Evolutionary conservation across 345 rosid species (phyloP), one percentile per base, ranked within the genome.

Genomic region (Gynandropsis gynandra): DNA sequence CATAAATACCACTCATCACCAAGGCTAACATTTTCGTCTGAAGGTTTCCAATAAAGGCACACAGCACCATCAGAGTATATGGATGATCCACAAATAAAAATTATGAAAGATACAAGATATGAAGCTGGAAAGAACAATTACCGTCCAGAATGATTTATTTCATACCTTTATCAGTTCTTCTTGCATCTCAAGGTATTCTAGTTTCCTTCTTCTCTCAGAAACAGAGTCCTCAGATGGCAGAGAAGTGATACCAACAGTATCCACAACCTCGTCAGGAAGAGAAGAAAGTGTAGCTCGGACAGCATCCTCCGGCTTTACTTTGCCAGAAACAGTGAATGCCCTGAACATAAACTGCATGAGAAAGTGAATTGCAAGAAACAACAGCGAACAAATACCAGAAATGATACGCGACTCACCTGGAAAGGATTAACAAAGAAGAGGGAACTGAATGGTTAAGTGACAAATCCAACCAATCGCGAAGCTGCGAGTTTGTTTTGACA

Each of bases 201-300:
- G 44, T 50, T 84, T 90, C 73, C 96, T 87, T 75, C 80, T 76
- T 70, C 96, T 77, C 62, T 82, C 95, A 54, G 96, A 87, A 57
- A 90, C 75, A 68, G 87, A 59, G 78, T 90, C 95, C 70, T 82
- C 98, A 24, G 98, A 87, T 57, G 96, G 85, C 69, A 87, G 75
- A 51, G 87, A 67, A 50, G 89, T 84, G 57, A 82, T 74, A 65
- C 87, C 87, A 69, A 90, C 87, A 43, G 89, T 90, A 75, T 73
- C 96, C 61, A 90, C 96, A 77, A 90, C 96, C 72, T 87, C 95
- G 61, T 87, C 96, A 11, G 96, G 96, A 24, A 92, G 80, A 59
- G 96, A 92, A 69, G 96, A 84, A 45, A 84, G 89, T 15, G 98
- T 92, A 62, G 87, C 95, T 33, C 63, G 70, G 72, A 92, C 88